Conservation (phyloP, 2,329 filamentous ascomycete species). For the Pseudogymnoascus sp. region DNA sequence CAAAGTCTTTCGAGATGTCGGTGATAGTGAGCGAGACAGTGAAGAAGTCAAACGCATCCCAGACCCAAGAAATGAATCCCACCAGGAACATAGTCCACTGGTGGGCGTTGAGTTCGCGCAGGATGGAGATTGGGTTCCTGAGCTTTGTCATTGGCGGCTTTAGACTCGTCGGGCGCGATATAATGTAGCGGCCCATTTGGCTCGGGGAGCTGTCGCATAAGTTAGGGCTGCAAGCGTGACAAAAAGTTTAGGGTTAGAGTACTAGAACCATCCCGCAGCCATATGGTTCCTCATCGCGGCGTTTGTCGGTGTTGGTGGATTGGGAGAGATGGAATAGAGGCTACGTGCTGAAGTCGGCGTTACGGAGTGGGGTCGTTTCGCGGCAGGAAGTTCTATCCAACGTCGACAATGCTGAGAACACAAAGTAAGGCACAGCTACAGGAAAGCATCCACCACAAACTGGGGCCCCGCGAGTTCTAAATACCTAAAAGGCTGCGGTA, state of each 20-base stretch:
- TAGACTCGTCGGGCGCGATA: conserved; percentile 27
- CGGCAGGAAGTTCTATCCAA: not conserved
- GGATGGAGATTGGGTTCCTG: conserved; percentile 23
- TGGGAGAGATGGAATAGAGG: not conserved
- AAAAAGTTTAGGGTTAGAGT: not conserved
- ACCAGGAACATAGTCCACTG: conserved; percentile 27
- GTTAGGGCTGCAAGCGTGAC: not conserved
- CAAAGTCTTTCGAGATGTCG: conserved; percentile 45
- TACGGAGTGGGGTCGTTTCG: not conserved
- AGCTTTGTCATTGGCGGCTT: conserved; percentile 25
- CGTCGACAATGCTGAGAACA: not conserved
- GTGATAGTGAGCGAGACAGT: conserved; percentile 52
- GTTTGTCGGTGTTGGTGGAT: not conserved
- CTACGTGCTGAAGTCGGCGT: not conserved
- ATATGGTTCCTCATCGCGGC: conserved; percentile 1
- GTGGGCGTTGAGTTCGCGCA: conserved; percentile 23
- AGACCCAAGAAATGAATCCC: conserved; percentile 31
- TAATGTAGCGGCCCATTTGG: conserved; percentile 28
- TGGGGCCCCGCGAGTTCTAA: not conserved
- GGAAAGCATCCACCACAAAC: not conserved
- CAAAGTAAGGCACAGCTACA: not conserved
- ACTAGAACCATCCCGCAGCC: conserved; percentile 5
- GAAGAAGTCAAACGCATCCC: conserved; percentile 61
- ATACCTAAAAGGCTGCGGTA: not conserved
- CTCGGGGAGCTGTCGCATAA: conserved; percentile 19